Evolutionary conservation across 2,329 filamentous ascomycete species (phyloP).

Genomic region (Pezicula neosporulosa): DNA sequence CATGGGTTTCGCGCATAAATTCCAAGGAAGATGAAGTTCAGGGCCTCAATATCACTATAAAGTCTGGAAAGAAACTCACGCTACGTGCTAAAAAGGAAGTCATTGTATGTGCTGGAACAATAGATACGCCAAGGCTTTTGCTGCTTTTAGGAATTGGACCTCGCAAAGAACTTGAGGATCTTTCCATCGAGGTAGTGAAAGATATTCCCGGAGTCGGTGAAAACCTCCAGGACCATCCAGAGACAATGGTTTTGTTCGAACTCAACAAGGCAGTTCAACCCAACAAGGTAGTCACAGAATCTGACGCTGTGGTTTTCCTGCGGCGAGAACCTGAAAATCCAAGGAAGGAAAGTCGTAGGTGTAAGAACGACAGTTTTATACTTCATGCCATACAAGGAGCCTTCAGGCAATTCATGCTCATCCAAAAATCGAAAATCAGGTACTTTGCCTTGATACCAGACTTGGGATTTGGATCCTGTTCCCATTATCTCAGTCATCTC

Average conservation of each 20-base stretch:
- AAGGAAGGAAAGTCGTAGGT: too few relatives aligned
- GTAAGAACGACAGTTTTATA: too few relatives aligned
- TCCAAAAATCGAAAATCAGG: too few relatives aligned
- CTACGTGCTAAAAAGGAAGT: constrained; percentile 71
- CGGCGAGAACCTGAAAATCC: constrained; percentile 67
- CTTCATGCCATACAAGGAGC: too few relatives aligned
- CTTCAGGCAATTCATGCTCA: too few relatives aligned
- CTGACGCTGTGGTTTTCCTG: constrained; percentile 57
- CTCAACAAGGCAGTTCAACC: constrained; percentile 35
- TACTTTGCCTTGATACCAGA: too few relatives aligned
- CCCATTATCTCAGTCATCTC: too few relatives aligned
- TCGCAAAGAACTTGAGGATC: constrained; percentile 24
- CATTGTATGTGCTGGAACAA: constrained; percentile 35
- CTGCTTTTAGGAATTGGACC: constrained; percentile 36
- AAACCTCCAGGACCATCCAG: constrained; percentile 32
- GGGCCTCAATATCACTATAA: constrained; percentile 64
- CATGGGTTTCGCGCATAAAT: constrained; percentile 82
- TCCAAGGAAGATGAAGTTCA: constrained; percentile 66
- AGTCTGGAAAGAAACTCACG: constrained; percentile 48
- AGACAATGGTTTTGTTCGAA: constrained; percentile 46
- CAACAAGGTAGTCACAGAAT: constrained; percentile 47
- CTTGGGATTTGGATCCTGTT: too few relatives aligned
- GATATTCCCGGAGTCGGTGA: constrained; percentile 31
- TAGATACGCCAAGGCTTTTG: constrained; percentile 33
- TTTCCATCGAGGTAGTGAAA: constrained; percentile 27